These are phyloP conservation scores for Paecilomyces sp. DNA, from an alignment of 2,329 filamentous ascomycete genomes.

Conservation along the genomic window DNA sequence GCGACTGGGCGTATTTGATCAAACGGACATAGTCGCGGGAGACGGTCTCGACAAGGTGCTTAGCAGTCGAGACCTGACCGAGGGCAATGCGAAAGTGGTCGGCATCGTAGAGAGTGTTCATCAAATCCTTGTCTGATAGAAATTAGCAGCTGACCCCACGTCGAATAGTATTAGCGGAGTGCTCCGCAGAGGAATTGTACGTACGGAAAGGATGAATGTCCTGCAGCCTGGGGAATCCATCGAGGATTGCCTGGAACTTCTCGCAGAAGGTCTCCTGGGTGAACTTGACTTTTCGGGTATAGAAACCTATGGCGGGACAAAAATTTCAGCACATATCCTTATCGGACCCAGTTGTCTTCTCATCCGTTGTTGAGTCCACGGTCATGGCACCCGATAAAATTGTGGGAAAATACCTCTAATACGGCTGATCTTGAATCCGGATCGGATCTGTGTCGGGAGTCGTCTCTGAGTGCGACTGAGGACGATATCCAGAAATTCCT, in stretches of 20 bases:
- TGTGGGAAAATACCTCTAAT: conserved; percentile 57
- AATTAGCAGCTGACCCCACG: conserved; percentile 10
- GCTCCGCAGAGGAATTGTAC: conserved; percentile 17
- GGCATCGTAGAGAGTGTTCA: conserved; percentile 98
- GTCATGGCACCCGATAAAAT: not conserved
- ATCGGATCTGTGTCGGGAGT: conserved; percentile 88
- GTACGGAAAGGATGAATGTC: conserved; percentile 93
- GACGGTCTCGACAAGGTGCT: conserved; percentile 93
- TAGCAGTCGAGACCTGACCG: conserved; percentile 90
- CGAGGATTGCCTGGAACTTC: conserved; percentile 83
- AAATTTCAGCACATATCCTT: conserved; percentile 17
- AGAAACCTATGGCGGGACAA: conserved; percentile 57
- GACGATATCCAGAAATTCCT: conserved; percentile 97
- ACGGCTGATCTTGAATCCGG: conserved; percentile 92
- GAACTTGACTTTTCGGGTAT: conserved; percentile 97
- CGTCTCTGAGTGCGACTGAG: conserved; percentile 87
- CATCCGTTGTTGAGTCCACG: not conserved
- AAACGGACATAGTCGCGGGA: conserved; percentile 93
- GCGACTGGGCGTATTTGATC: conserved; percentile 89
- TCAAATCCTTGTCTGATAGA: conserved; percentile 60
- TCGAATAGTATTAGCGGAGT: conserved; percentile 14
- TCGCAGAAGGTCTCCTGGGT: conserved; percentile 95
- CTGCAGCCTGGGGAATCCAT: conserved; percentile 84
- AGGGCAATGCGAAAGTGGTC: conserved; percentile 97
- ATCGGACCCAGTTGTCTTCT: not conserved